Evolutionary conservation across 2,329 filamentous ascomycete species (phyloP).

Genomic region (Exophiala calicioides): DNA sequence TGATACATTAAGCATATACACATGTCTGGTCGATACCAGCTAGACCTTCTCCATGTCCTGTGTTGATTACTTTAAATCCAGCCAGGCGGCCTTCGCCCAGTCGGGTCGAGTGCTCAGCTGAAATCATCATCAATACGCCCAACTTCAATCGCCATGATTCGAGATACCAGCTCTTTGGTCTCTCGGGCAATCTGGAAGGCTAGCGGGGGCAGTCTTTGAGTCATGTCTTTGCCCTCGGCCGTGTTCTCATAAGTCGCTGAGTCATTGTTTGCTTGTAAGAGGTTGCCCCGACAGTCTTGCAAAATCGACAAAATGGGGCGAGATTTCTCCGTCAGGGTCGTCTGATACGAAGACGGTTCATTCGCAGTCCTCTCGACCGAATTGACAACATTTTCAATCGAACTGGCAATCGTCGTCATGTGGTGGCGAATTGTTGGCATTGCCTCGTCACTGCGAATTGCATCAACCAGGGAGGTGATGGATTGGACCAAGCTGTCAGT

Average conservation of each 20-base stretch:
- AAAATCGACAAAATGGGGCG: slow-evolving; percentile 50
- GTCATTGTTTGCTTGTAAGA: slow-evolving; percentile 64
- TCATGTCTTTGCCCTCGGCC: slow-evolving; percentile 57
- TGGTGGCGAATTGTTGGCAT: slow-evolving; percentile 68
- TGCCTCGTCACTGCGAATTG: slow-evolving; percentile 65
- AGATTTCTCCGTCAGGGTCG: slow-evolving; percentile 47
- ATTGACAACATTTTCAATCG: slow-evolving; percentile 69
- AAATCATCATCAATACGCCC: slow-evolving; percentile 38
- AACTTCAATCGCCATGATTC: slow-evolving; percentile 44
- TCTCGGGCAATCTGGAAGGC: slow-evolving; percentile 85
- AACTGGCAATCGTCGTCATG: slow-evolving; percentile 68
- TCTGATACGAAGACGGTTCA: slow-evolving; percentile 45
- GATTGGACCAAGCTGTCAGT: slow-evolving; percentile 75
- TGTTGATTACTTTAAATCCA: too few species aligned
- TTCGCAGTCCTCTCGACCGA: slow-evolving; percentile 62
- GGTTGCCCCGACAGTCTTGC: slow-evolving; percentile 62
- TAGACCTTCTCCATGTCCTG: too few species aligned
- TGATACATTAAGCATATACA: too few species aligned
- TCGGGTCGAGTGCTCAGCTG: slow-evolving; percentile 19
- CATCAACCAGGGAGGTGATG: slow-evolving; percentile 77
- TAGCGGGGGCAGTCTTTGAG: slow-evolving; percentile 73
- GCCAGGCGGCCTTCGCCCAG: background rate
- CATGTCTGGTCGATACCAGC: too few species aligned
- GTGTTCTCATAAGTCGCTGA: slow-evolving; percentile 61
- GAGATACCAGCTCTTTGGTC: slow-evolving; percentile 69